Base-by-base conservation (phyloP, 208 protist species). In the Herpetomonas tarakana region DNA sequence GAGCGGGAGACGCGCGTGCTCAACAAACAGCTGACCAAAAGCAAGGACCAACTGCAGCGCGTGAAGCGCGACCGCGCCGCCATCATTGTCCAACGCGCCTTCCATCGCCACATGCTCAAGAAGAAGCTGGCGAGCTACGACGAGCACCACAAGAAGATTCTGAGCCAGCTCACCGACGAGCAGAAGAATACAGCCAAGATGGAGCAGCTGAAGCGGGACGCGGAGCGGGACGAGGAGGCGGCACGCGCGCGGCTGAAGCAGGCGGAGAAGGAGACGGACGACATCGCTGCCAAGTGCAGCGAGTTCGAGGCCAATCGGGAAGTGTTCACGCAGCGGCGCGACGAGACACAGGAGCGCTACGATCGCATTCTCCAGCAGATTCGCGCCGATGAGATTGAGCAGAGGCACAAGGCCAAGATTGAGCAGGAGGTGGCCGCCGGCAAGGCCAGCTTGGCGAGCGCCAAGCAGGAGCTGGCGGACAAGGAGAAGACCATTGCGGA, bases 31-130 rank as follows among this genome's bases (percentile, higher is more conserved):
- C 58, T 77, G n/a, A 56, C 41, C 12, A 83, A 80, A 44, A 58
- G 47, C 27, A 47, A 78, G 24, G 55, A 66, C 18, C 62, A 62
- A 22, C 27, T 50, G 1, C 38, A 73, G n/a, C 21, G 49, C 16
- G 7, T 81, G 39, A 26, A 62, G 55, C 47, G 47, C 11, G 65
- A 82, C 53, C 72, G 78, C n/a, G 68, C 77, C 14, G 84, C 83
- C 7, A 52, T 84, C 47, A 76, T 82, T n/a, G 71, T 91, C 11
- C 76, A 84, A 47, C 88, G 88, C 25, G 73, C 58, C 12, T 75
- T 77, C 52, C 58, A 69, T 53, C 78, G 74, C 28, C 65, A 52
- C 12, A 51, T 76, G 47, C 83, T 66, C 58, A 46, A 52, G 24
- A 73, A 71, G 44, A 82, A 78, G 65, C 66, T 82, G 24, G 50